Conservation (phyloP, 495 filamentous ascomycete species). For the Xylaria sp. region DNA sequence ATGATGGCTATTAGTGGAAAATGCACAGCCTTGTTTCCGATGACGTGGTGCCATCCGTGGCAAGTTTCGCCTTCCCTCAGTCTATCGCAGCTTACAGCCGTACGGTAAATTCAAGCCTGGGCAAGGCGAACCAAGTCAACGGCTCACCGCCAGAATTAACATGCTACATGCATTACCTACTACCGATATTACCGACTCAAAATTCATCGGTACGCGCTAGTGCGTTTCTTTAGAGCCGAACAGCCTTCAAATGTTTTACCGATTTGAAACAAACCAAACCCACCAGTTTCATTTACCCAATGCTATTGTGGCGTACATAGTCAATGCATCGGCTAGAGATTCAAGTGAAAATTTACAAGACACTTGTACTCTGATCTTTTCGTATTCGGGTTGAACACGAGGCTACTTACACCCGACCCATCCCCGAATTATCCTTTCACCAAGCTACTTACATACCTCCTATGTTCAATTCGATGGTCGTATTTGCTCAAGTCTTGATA, state of each 20-base stretch:
- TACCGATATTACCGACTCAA: neutral
- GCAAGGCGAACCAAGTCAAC: neutral
- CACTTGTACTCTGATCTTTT: neutral
- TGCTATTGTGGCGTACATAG: neutral
- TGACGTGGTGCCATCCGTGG: slow-evolving; percentile 3
- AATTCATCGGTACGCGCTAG: neutral
- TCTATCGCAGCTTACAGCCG: neutral
- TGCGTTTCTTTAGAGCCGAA: neutral
- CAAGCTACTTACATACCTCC: neutral
- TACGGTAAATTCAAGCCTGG: neutral
- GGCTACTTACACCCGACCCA: neutral
- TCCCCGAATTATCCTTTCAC: neutral
- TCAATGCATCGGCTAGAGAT: no score
- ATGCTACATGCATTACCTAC: neutral
- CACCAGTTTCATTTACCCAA: neutral
- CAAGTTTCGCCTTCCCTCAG: neutral
- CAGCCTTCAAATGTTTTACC: neutral
- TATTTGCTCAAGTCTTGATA: neutral
- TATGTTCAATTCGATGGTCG: neutral
- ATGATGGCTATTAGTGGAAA: neutral
- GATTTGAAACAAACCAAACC: neutral
- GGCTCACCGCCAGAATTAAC: neutral
- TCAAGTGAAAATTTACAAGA: neutral
- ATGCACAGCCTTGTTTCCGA: neutral
- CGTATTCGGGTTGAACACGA: neutral